Percentiles rank a stretch among this genome's conserved stretches.
These are phyloP conservation scores for Aspergillus nidulans DNA, from an alignment of 495 filamentous ascomycete genomes.

Conservation along the genomic window DNA sequence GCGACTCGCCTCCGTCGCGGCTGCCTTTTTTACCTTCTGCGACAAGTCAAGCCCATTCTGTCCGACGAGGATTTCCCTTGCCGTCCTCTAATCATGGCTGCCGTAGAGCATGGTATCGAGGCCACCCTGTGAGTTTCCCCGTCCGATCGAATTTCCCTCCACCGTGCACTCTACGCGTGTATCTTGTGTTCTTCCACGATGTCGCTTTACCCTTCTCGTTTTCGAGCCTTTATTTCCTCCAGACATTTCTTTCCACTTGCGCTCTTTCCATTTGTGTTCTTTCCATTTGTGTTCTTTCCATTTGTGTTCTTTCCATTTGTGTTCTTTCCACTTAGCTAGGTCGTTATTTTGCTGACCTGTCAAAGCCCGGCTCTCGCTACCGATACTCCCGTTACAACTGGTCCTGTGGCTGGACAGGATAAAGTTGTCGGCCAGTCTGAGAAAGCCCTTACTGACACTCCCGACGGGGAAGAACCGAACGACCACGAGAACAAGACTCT, in stretches of 20 bases:
- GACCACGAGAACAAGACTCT: conserved; percentile 48
- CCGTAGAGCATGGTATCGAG: conserved; percentile 32
- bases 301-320: background rate
- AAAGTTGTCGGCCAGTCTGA: conserved; percentile 26
- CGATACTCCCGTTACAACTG: conserved; percentile 5
- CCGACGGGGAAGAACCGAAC: conserved; percentile 51
- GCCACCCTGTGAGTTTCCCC: conserved; percentile 28
- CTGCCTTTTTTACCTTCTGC: background rate
- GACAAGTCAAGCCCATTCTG: conserved; percentile 4
- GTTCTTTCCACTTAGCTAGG: background rate
- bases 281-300: background rate
- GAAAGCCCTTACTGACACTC: conserved; percentile 28
- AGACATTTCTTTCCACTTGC: background rate
- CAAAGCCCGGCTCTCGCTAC: conserved; percentile 1
- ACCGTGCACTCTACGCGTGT: background rate
- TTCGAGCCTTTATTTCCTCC: background rate
- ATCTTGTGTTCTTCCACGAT: background rate
- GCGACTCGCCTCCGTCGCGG: background rate
- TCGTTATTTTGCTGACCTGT: background rate
- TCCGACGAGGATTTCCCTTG: conserved; percentile 7
- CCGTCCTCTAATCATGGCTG: conserved; percentile 27
- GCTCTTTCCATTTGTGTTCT: background rate
- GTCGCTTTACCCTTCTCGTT: no score
- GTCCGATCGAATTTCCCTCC: background rate
- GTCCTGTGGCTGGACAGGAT: conserved; percentile 25